Evolutionary conservation across 371 early-diverging fungal species (phyloP).

Genomic region (Fennellomyces sp.): DNA sequence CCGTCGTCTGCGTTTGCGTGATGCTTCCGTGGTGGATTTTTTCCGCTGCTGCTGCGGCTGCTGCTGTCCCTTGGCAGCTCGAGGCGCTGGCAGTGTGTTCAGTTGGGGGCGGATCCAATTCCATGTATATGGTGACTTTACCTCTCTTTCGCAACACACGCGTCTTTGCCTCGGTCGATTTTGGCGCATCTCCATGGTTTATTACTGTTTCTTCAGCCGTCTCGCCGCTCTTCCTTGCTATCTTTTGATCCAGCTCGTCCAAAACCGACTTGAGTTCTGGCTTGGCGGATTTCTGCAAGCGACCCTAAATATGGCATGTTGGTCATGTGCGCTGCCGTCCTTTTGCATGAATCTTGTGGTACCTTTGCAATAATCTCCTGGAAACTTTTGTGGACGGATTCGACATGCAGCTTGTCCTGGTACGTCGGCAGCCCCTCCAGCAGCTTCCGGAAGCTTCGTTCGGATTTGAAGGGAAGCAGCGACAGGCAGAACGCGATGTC

Average conservation of each 20-base stretch:
- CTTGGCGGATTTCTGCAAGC: conserved; percentile 65
- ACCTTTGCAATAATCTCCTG: conserved; percentile 86
- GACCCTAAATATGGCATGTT: conserved; percentile 52
- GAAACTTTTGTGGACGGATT: conserved; percentile 79
- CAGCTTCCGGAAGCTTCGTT: conserved; percentile 82
- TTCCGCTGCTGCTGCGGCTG: neutral
- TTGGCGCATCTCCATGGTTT: too few species aligned
- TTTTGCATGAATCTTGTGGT: neutral
- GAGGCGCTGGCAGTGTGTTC: neutral
- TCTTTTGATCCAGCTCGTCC: conserved; percentile 81
- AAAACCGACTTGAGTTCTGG: conserved; percentile 74
- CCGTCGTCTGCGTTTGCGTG: conserved; percentile 6
- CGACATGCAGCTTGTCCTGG: conserved; percentile 88
- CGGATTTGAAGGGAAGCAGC: conserved; percentile 82
- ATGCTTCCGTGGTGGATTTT: neutral
- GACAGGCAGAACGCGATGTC: conserved; percentile 93
- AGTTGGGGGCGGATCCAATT: too few species aligned
- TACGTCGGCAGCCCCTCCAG: conserved; percentile 80
- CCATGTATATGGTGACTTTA: too few species aligned
- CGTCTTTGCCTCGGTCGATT: conserved; percentile 6
- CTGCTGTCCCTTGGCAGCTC: neutral
- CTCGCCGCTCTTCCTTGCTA: conserved; percentile 33
- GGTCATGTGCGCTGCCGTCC: neutral
- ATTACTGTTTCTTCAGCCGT: conserved; percentile 14
- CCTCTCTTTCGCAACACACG: neutral